phyloP scores from a whole-genome alignment of 495 filamentous ascomycete species.

The Halenospora varia region DNA sequence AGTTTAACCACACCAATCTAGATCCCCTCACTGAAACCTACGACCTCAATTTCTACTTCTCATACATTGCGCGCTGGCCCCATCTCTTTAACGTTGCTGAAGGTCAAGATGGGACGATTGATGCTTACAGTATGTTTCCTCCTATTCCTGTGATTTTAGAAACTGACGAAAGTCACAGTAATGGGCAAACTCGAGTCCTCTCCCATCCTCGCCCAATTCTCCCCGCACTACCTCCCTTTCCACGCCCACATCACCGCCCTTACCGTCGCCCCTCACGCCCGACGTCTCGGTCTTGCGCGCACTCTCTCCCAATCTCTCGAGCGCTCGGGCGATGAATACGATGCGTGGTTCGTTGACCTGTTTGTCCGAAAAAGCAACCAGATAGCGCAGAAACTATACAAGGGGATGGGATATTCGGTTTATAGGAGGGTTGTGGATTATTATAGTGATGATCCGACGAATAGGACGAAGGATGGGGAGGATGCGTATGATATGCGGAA shows the following conservation, averaged over 20 bases:
- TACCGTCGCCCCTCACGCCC: conserved; percentile 82
- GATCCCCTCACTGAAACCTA: conserved; percentile 96
- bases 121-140: conserved; percentile 78
- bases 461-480: conserved; percentile 48
- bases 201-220: conserved; percentile 62
- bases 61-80: conserved; percentile 93
- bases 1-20: conserved; percentile 80
- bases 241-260: conserved; percentile 97
- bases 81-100: conserved; percentile 86
- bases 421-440: conserved; percentile 87
- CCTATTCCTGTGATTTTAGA: neutral
- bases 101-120: conserved; percentile 73
- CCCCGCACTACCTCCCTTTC: conserved; percentile 88
- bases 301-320: conserved; percentile 76
- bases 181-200: conserved; percentile 95
- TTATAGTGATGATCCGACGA: conserved; percentile 74
- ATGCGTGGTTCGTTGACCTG: conserved; percentile 93
- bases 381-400: conserved; percentile 83
- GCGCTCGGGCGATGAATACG: conserved; percentile 66
- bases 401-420: conserved; percentile 82
- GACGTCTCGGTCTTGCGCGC: conserved; percentile 81
- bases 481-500: conserved; percentile 98
- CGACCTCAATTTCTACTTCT: conserved; percentile 88
- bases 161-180: conserved; percentile 64
- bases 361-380: conserved; percentile 88